phyloP scores from a whole-genome alignment of 1,284 basidiomycete species.

The Austropuccinia psidii region DNA sequence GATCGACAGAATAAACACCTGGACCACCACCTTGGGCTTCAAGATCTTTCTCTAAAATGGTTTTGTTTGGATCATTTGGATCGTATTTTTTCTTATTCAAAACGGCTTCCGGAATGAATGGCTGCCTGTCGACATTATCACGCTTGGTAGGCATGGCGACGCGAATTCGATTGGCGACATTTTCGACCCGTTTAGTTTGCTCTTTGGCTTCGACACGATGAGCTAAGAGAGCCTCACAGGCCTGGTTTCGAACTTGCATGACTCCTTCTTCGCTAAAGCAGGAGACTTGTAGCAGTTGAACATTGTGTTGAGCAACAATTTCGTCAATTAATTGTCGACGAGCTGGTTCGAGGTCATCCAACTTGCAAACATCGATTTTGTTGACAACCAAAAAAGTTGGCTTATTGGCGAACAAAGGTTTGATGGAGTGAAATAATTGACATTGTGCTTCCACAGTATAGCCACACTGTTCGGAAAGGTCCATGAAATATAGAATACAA shows the following conservation, averaged over 20 bases:
- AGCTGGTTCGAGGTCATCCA: slow-evolving; percentile 69
- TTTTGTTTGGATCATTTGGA: slow-evolving; percentile 68
- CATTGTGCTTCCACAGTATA: slow-evolving; percentile 89
- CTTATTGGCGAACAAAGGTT: slow-evolving; percentile 85
- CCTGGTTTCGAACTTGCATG: slow-evolving; percentile 83
- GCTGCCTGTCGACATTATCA: slow-evolving; percentile 71
- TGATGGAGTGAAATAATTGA: slow-evolving; percentile 95
- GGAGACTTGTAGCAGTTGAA: slow-evolving; percentile 61
- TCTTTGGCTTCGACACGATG: slow-evolving; percentile 87
- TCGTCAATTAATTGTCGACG: slow-evolving; percentile 71
- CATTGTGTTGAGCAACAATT: slow-evolving; percentile 65
- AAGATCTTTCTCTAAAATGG: slow-evolving; percentile 64
- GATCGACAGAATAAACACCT: slow-evolving; percentile 80
- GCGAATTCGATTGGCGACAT: slow-evolving; percentile 83
- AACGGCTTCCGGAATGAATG: slow-evolving; percentile 76
- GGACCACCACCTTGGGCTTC: slow-evolving; percentile 76
- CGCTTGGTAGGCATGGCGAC: slow-evolving; percentile 79
- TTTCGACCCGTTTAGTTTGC: slow-evolving; percentile 83
- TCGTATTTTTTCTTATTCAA: slow-evolving; percentile 64
- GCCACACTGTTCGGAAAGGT: slow-evolving; percentile 89
- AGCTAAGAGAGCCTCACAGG: slow-evolving; percentile 83
- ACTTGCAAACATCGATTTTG: slow-evolving; percentile 82
- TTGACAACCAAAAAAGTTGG: slow-evolving; percentile 87
- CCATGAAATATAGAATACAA: slow-evolving; percentile 93
- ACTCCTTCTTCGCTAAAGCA: slow-evolving; percentile 92